These are phyloP conservation scores for Lepidium campestre DNA, from an alignment of 441 rosid genomes.

Conservation along the genomic window DNA sequence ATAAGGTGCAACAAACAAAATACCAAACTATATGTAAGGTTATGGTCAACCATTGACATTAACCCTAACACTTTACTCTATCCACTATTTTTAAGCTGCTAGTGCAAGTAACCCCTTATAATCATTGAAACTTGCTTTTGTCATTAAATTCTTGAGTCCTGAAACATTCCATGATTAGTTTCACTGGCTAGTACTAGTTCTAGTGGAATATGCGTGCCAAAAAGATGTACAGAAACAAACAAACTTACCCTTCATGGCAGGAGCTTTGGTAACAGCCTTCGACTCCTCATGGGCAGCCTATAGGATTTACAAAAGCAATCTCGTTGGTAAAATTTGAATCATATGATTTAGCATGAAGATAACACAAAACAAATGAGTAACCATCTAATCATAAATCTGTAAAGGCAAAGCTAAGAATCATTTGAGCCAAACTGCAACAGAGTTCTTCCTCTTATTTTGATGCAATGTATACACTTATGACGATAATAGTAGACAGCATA, in stretches of 20 bases:
- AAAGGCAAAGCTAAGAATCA: neutral
- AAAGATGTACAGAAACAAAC: neutral
- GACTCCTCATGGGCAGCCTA: conserved; percentile 96
- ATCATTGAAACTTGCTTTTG: neutral
- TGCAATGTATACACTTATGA: neutral
- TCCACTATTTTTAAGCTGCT: neutral
- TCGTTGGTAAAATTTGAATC: neutral
- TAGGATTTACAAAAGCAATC: neutral
- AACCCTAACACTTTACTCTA: neutral
- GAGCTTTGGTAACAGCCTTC: conserved; percentile 86
- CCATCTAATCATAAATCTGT: neutral
- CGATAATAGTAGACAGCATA: neutral
- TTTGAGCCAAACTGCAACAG: neutral
- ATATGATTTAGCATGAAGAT: neutral
- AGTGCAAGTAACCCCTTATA: neutral
- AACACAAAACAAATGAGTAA: conserved; percentile 1
- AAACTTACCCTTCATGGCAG: conserved; percentile 78
- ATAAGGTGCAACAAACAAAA: conserved; percentile 2
- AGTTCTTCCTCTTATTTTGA: neutral
- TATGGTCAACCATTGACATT: neutral
- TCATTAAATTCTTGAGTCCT: neutral
- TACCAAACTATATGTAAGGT: neutral
- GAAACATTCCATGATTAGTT: neutral
- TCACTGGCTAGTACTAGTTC: neutral
- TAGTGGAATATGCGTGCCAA: neutral